phyloP scores from a whole-genome alignment of 306 rosid genomes.

The Vigna trinervia region DNA sequence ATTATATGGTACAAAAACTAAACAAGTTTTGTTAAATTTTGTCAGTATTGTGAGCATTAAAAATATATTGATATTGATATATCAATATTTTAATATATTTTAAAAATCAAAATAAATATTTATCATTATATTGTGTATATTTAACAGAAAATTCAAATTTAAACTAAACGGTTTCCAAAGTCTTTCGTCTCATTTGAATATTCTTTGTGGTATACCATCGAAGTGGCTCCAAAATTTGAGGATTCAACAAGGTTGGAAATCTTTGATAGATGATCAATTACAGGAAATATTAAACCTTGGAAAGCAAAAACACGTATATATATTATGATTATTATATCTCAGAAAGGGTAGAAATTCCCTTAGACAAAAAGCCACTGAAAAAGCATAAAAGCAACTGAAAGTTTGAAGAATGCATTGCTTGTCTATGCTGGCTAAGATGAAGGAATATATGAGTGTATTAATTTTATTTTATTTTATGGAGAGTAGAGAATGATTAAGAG shows the following conservation, averaged over 20 bases:
- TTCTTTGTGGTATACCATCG: no score
- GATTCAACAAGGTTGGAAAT: neutral
- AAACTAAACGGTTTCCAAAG: no score
- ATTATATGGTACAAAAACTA: no score
- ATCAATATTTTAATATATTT: no score
- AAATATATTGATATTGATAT: no score
- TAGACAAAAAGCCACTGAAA: slow-evolving; percentile 41
- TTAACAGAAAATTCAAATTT: no score
- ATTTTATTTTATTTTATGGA: neutral
- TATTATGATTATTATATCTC: neutral
- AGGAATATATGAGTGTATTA: neutral
- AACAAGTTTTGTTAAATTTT: no score
- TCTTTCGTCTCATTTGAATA: no score
- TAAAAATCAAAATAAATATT: no score
- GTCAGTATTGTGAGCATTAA: no score
- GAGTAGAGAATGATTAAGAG: neutral
- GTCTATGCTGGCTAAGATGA: slow-evolving; percentile 17
- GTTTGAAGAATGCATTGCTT: slow-evolving; percentile 15
- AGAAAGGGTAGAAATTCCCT: slow-evolving; percentile 26
- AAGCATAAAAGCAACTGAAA: slow-evolving; percentile 33
- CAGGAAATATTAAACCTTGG: neutral
- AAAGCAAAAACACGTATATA: neutral
- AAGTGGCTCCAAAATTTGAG: neutral
- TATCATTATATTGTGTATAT: no score
- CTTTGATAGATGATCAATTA: neutral